These are phyloP conservation scores for Puya raimondii DNA, from an alignment of 176 grass and related monocot species.

Conservation along the genomic window DNA sequence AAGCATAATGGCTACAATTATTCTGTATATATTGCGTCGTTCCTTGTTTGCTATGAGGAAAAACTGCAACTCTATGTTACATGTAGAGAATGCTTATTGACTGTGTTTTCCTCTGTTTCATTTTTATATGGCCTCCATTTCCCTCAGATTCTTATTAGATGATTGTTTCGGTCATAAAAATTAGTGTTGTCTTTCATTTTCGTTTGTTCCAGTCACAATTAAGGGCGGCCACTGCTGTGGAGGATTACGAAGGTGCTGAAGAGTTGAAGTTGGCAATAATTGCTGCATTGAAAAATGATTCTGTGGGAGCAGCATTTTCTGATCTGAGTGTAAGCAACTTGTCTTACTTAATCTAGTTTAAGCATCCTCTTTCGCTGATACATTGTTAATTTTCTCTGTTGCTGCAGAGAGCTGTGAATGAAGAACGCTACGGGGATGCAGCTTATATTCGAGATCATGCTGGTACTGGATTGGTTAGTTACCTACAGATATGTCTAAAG, in stretches of 20 bases:
- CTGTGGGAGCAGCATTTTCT: conserved; percentile 64
- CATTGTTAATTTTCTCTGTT: conserved; percentile 11
- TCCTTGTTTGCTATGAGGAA: too few relatives aligned
- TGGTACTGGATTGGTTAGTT: conserved; percentile 77
- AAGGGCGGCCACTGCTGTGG: conserved; percentile 46
- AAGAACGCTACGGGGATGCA: conserved; percentile 70
- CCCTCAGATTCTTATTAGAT: not conserved
- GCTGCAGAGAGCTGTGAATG: conserved; percentile 66
- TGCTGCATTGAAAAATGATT: conserved; percentile 52
- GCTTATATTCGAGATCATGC: conserved; percentile 71
- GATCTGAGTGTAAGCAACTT: conserved; percentile 64
- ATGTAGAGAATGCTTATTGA: too few relatives aligned
- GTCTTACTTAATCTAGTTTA: conserved; percentile 14
- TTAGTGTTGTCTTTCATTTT: not conserved
- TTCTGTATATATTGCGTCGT: too few relatives aligned
- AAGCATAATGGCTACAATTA: too few relatives aligned
- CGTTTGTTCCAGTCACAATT: conserved; percentile 71
- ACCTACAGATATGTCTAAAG: conserved; percentile 1
- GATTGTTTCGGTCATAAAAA: not conserved
- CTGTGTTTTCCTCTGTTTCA: not conserved
- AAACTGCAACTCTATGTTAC: too few relatives aligned
- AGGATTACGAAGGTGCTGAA: conserved; percentile 75
- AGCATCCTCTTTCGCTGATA: conserved; percentile 16
- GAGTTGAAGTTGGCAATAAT: conserved; percentile 73
- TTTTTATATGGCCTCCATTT: not conserved